Evolutionary conservation across 306 rosid genomes (phyloP).

Genomic region (Citrullus mucosospermus): DNA sequence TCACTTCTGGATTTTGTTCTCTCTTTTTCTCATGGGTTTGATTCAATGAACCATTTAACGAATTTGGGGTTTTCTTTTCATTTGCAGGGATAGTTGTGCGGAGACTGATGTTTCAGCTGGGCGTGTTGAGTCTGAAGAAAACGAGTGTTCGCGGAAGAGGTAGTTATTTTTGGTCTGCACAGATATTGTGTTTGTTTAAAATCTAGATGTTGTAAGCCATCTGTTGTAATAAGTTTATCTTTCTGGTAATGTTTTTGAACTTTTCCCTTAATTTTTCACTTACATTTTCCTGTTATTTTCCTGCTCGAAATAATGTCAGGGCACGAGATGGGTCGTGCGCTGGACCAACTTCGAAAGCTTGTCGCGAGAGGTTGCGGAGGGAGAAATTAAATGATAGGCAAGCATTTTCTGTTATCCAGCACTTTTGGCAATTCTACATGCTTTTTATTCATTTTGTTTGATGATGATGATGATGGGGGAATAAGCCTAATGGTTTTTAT

Average conservation of each 20-base stretch:
- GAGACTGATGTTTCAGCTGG: conserved; percentile 30
- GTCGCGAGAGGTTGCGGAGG: conserved; percentile 84
- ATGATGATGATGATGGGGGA: neutral
- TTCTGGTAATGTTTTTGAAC: neutral
- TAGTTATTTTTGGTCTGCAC: conserved; percentile 2
- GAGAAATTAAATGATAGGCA: conserved; percentile 83
- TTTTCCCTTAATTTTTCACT: neutral
- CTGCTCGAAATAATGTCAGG: conserved; percentile 21
- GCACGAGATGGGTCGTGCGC: conserved; percentile 35
- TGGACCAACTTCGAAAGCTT: conserved; percentile 59
- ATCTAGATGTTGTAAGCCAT: neutral
- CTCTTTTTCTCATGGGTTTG: neutral
- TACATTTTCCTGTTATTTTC: conserved; percentile 3
- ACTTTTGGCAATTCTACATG: neutral
- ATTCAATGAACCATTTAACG: neutral
- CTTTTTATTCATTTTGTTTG: neutral
- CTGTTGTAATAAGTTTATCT: neutral
- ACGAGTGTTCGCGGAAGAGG: conserved; percentile 47
- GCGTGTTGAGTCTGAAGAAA: conserved; percentile 28
- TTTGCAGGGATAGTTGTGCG: conserved; percentile 19
- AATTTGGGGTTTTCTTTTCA: neutral
- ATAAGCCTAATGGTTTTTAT: neutral
- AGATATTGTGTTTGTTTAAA: neutral
- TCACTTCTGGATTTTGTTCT: neutral
- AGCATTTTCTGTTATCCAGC: conserved; percentile 1